Base-by-base conservation (phyloP, 345 rosid genomes). In the Citropsis articulata region DNA sequence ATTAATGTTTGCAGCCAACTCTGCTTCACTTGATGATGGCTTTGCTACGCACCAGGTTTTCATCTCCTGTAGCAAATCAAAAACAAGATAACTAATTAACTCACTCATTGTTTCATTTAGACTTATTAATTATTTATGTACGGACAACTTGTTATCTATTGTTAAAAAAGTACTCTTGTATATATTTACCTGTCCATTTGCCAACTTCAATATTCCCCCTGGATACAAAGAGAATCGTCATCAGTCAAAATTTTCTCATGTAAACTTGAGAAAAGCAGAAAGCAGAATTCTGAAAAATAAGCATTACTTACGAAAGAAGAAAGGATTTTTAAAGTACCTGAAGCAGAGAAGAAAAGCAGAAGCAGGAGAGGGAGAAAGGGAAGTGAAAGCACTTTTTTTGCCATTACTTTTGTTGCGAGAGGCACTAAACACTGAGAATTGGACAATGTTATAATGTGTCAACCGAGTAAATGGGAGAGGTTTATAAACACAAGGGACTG, bases 1-100 rank as follows among this genome's bases (percentile, higher is more conserved):
- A 59, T 83, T 77, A 19, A 88, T 82, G 53, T 81, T 57, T 27
- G 87, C 81, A 10, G 73, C 80, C 77, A 88, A 78, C 19, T 77
- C 81, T 5, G 82, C 63, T 0, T 84, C 78, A 30, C 80, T 65
- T 55, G 83, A 57, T 30, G 83, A 83, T 12, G 82, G 48, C 69
- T 86, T 84, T 2, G 85, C 83, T 59, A 86, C 55, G 22, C 91
- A 88, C 89, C 91, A 88, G 1, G 82, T 79, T 76, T 76, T 71
- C 57, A 53, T 53, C 68, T 70, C 79, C 79, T 71, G 61, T 13
- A 73, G 48, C 19, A n/a, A 38, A 36, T 45, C 3, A 45, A 45
- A 45, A 13, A 12, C 16, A 45, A 45, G 1, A 0, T 3, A 45
- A 45, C 14, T 3, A 3, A 1, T 45, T 45, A 12, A 45, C 5